These are phyloP conservation scores for Choiromyces venosus DNA, from an alignment of 495 filamentous ascomycete species.

Conservation along the genomic window DNA sequence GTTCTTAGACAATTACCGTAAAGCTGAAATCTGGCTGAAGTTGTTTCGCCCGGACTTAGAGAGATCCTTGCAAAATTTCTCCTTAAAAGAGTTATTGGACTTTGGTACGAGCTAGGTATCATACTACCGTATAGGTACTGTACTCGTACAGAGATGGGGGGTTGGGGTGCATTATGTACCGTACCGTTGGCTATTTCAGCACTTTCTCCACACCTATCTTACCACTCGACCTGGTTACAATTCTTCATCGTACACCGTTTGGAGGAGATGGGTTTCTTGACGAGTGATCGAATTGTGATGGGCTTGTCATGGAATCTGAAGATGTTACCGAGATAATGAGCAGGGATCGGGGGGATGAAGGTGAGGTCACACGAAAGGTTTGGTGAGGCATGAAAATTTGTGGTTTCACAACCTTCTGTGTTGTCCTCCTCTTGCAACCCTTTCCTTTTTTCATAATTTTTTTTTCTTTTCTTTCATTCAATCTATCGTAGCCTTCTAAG, in stretches of 20 bases:
- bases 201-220: background rate
- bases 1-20: background rate
- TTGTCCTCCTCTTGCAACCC: background rate
- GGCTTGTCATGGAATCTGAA: background rate
- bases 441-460: background rate
- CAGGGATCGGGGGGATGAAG: background rate
- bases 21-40: background rate
- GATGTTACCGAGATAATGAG: background rate
- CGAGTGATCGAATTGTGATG: background rate
- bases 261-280: background rate
- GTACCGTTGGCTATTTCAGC: background rate
- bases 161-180: background rate
- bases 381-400: background rate
- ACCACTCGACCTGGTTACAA: background rate
- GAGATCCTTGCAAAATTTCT: background rate
- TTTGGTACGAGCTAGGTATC: background rate
- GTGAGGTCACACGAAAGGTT: background rate
- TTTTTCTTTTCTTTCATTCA: background rate
- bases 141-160: background rate
- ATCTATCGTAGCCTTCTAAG: background rate
- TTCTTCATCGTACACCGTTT: background rate
- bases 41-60: background rate
- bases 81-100: background rate
- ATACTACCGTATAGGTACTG: no score
- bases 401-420: background rate